These are phyloP conservation scores for Metschnikowia kunwiensis DNA, from an alignment of 805 yeast species.

Conservation along the genomic window DNA sequence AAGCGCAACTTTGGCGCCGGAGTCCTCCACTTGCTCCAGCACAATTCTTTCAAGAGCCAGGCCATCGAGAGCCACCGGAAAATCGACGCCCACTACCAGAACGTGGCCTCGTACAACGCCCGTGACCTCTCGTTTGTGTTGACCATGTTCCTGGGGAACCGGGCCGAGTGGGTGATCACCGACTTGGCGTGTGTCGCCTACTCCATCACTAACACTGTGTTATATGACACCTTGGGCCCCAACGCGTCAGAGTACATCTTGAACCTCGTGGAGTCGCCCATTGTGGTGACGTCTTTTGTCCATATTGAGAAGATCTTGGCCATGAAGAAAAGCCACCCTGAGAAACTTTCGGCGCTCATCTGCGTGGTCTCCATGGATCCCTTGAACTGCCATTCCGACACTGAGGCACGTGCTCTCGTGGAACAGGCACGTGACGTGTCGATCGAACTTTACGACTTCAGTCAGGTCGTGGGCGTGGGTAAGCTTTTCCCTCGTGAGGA, in stretches of 20 bases:
- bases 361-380: constrained; percentile 30
- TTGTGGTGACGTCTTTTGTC: constrained; percentile 35
- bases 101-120: constrained; percentile 12
- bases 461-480: constrained; percentile 24
- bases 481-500: constrained; percentile 20
- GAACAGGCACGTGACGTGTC: constrained; percentile 15
- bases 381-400: constrained; percentile 12
- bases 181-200: constrained; percentile 67
- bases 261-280: constrained; percentile 58
- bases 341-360: constrained; percentile 19
- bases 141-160: constrained; percentile 54
- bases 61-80: constrained; percentile 22
- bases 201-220: constrained; percentile 25
- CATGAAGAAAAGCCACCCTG: constrained; percentile 14
- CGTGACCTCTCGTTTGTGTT: constrained; percentile 42
- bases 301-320: constrained; percentile 12
- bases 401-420: constrained; percentile 29
- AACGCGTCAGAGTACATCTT: constrained; percentile 63
- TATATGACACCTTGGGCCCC: constrained; percentile 41
- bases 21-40: constrained; percentile 26
- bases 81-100: constrained; percentile 19
- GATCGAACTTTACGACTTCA: constrained; percentile 22
- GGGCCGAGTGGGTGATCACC: constrained; percentile 65
- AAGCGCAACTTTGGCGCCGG: constrained; percentile 41
- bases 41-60: constrained; percentile 21